Conservation (phyloP, 2,329 filamentous ascomycete species). For the Penicillium thymicola region DNA sequence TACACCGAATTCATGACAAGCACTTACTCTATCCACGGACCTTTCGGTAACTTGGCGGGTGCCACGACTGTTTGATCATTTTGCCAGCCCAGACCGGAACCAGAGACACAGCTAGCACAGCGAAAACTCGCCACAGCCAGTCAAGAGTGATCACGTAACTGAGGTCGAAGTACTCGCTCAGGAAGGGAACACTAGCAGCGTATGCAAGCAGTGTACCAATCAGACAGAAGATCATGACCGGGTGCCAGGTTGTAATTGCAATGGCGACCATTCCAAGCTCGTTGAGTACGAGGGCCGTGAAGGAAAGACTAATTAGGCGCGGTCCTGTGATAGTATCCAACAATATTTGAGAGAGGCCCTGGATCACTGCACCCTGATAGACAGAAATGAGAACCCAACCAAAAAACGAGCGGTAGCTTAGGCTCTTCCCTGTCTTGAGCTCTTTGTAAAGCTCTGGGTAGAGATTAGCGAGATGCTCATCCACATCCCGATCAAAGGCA, state of each 20-base stretch:
- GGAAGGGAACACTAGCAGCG: conserved; percentile 76
- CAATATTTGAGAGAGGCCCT: conserved; percentile 87
- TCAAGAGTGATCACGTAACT: conserved; percentile 71
- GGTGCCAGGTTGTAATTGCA: conserved; percentile 95
- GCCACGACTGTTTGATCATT: conserved; percentile 76
- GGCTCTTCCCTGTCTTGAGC: conserved; percentile 78
- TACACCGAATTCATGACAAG: background rate
- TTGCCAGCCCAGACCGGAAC: conserved; percentile 87
- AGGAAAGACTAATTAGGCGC: conserved; percentile 83
- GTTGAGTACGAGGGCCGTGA: conserved; percentile 87
- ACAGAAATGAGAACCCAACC: conserved; percentile 93
- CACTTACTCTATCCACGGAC: conserved; percentile 52
- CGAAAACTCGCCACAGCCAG: conserved; percentile 83
- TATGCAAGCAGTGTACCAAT: conserved; percentile 80
- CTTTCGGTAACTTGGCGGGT: conserved; percentile 92
- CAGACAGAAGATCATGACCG: conserved; percentile 81
- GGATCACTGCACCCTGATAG: conserved; percentile 93
- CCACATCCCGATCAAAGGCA: conserved; percentile 91
- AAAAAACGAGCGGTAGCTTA: conserved; percentile 93
- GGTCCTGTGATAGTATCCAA: conserved; percentile 66
- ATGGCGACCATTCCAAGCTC: conserved; percentile 97
- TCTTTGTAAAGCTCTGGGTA: conserved; percentile 98
- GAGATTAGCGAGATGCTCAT: conserved; percentile 86
- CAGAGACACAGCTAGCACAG: conserved; percentile 74
- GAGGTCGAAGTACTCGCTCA: conserved; percentile 87